Base-by-base conservation (phyloP, 352 stramenopile species). In the Pythium coloratum region DNA sequence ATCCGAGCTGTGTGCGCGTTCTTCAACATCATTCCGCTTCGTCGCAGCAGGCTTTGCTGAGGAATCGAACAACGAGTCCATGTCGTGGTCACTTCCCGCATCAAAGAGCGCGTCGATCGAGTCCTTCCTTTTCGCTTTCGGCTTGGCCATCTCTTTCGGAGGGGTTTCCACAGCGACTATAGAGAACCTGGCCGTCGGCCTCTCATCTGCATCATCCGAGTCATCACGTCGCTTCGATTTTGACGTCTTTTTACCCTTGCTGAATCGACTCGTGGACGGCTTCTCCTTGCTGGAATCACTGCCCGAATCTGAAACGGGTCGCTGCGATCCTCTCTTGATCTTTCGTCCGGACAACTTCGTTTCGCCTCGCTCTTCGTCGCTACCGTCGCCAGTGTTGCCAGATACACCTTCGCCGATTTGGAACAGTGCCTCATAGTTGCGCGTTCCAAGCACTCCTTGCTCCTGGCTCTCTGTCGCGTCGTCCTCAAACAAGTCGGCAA, bases 401-500 rank as follows among this genome's bases (percentile, higher is more conserved):
- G 42, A 9, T 8, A n/a, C n/a, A 30, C 42, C 49, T 62, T 66
- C 36, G 3, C 65, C 72, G 47, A 69, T 67, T 26, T 82, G 71
- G 34, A 91, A 92, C 1, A 92, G 62, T 24, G 77, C 69, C 59
- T 90, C 84, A 49, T 91, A 91, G 53, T 71, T 81, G 36, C 62
- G 72, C 20, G 66, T 63, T 10, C 74, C 71, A 16, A 71, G 62
- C 57, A 64, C 50, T 80, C 67, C 72, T 24, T 58, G 34, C 0
- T 26, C 5, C 7, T 36, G n/a, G 14, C n/a, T 50, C 16, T 60
- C 51, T 5, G 51, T 53, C 0, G 66, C 55, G 66, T 71, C 76
- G 36, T 89, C 81, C 10, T 91, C 85, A 69, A 94, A 94, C 47
- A 94, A 53, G 67, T 76, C 76, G 12, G 82, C 85, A 77, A 94